phyloP scores from a whole-genome alignment of 1,139 yeast genomes.

The Nakaseomyces glabratus region DNA sequence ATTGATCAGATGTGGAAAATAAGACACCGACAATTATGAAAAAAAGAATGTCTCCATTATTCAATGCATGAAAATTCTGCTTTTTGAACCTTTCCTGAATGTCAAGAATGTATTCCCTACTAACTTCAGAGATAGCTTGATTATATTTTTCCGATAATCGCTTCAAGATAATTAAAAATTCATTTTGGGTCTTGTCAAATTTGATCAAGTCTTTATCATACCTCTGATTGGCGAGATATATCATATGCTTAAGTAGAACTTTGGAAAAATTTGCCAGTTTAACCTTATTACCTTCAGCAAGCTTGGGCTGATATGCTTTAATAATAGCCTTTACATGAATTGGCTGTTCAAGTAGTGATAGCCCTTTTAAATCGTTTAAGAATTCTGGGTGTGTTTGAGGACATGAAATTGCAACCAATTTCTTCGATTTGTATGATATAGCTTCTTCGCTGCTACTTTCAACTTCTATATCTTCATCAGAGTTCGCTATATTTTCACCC shows the following conservation, averaged over 20 bases:
- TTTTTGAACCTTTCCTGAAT: constrained; percentile 42
- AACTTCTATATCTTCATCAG: constrained; percentile 28
- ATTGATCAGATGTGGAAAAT: constrained; percentile 92
- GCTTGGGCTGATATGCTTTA: constrained; percentile 60
- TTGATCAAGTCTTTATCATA: constrained; percentile 21
- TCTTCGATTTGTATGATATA: constrained; percentile 5
- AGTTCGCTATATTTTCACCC: constrained; percentile 24
- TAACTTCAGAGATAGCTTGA: constrained; percentile 49
- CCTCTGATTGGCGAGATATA: constrained; percentile 41
- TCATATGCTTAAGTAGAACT: constrained; percentile 54
- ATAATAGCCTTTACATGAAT: constrained; percentile 47
- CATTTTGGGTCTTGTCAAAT: constrained; percentile 34
- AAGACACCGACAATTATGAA: constrained; percentile 64
- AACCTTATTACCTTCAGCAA: constrained; percentile 75
- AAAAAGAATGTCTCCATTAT: constrained; percentile 46
- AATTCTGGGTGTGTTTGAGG: constrained; percentile 55
- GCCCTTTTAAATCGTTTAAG: constrained; percentile 32
- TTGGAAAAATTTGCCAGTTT: constrained; percentile 57
- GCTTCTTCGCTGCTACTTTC: constrained; percentile 19
- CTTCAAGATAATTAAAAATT: constrained; percentile 45
- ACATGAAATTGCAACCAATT: constrained; percentile 33
- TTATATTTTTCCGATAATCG: constrained; percentile 59
- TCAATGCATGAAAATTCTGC: constrained; percentile 18
- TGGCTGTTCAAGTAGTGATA: constrained; percentile 39
- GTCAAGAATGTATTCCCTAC: constrained; percentile 40